phyloP scores from a whole-genome alignment of 2,329 filamentous ascomycete species.

The Periglandula ipomoeae region DNA sequence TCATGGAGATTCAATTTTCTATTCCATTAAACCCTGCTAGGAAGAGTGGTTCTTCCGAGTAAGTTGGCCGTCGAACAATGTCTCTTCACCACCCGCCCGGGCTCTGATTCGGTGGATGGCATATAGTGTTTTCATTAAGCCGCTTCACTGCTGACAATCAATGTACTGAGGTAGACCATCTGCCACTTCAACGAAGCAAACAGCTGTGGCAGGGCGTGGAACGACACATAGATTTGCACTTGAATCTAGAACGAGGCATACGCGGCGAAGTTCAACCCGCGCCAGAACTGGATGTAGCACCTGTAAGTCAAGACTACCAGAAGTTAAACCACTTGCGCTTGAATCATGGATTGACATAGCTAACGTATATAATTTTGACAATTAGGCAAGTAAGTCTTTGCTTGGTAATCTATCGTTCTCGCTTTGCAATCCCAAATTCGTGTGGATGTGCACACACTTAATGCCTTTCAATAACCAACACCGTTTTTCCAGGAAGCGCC shows the following conservation, averaged over 20 bases:
- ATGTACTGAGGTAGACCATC: background rate
- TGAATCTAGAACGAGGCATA: conserved; percentile 27
- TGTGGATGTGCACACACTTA: no score
- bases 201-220: conserved; percentile 13
- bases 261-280: conserved; percentile 27
- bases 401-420: no score
- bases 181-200: background rate
- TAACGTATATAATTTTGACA: background rate
- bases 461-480: background rate
- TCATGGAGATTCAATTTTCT: conserved; percentile 32
- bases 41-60: conserved; percentile 15
- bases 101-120: no score
- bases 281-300: conserved; percentile 29
- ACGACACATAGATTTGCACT: conserved; percentile 29
- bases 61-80: conserved; percentile 11
- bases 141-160: background rate
- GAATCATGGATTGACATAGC: background rate
- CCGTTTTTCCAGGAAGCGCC: conserved; percentile 24
- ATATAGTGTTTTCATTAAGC: background rate
- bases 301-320: conserved; percentile 20
- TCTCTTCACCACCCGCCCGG: background rate
- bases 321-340: background rate
- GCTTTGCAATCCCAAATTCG: no score
- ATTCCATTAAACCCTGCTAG: conserved; percentile 18
- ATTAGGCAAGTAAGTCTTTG: background rate